Evolutionary conservation across 129 eudicot genomes (phyloP).

Genomic region (Erigeron canadensis): DNA sequence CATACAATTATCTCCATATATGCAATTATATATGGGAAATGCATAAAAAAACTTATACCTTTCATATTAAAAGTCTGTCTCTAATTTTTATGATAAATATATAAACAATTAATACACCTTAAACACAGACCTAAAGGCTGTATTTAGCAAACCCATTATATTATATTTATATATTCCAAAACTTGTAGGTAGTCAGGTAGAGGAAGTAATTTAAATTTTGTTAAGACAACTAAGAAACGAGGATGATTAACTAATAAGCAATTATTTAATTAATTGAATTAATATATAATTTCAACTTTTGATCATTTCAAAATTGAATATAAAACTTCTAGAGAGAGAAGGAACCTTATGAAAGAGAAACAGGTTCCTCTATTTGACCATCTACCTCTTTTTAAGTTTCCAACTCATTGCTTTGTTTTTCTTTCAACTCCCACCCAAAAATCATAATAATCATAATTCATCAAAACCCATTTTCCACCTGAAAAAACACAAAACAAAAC

Average conservation of each 20-base stretch:
- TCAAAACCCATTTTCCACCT: not conserved
- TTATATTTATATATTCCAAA: not conserved
- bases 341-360: slow-evolving; percentile 4
- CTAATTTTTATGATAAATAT: too few species aligned
- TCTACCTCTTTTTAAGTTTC: slow-evolving; percentile 25
- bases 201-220: not conserved
- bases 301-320: slow-evolving; percentile 19
- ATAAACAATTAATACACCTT: too few species aligned
- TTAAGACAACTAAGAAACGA: slow-evolving; percentile 10
- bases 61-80: too few species aligned
- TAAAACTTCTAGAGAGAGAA: slow-evolving; percentile 19
- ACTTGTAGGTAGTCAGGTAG: not conserved
- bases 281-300: not conserved
- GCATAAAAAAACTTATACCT: too few species aligned
- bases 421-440: slow-evolving; percentile 15
- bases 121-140: too few species aligned
- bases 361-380: slow-evolving; percentile 30
- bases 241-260: slow-evolving; percentile 16
- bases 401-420: slow-evolving; percentile 24
- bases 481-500: not conserved
- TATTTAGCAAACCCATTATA: too few species aligned
- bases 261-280: slow-evolving; percentile 9
- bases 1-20: too few species aligned
- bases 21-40: too few species aligned
- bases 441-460: not conserved